A percentile compares a stretch with the other conserved stretches of the same genome.
phyloP scores from a whole-genome alignment of 768 basidiomycete species.

The Boletus subparvulus region DNA sequence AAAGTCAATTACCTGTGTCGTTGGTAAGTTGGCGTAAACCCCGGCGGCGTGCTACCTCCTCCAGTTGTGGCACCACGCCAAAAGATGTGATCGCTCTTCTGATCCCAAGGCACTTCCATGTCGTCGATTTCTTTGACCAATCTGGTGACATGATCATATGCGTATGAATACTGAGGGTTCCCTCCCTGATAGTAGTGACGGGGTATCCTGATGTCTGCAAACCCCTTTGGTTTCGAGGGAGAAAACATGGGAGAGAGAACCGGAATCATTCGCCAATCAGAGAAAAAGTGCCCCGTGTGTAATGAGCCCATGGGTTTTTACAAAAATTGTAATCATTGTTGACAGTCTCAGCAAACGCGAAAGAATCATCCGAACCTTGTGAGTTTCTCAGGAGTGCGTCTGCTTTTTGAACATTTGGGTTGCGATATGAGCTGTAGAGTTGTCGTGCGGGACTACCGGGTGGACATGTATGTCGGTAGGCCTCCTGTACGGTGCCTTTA shows the following conservation, averaged over 20 bases:
- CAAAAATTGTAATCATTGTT: constrained; percentile 81
- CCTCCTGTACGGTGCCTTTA: constrained; percentile 88
- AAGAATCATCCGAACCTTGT: constrained; percentile 47
- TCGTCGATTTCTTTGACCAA: constrained; percentile 73
- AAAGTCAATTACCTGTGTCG: constrained; percentile 63
- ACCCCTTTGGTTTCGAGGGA: constrained; percentile 84
- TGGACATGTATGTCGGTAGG: constrained; percentile 88
- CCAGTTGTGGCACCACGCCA: constrained; percentile 98
- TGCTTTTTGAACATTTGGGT: constrained; percentile 34
- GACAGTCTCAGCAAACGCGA: constrained; percentile 59
- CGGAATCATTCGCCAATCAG: constrained; percentile 89
- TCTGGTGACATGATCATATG: constrained; percentile 74
- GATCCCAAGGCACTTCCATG: constrained; percentile 87
- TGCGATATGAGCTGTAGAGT: constrained; percentile 75
- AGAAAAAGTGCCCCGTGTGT: constrained; percentile 93
- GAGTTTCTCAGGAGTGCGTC: constrained; percentile 29
- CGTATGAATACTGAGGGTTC: constrained; percentile 82
- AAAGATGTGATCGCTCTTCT: constrained; percentile 84
- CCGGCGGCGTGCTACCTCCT: constrained; percentile 83
- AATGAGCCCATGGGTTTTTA: constrained; percentile 74
- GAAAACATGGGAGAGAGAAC: constrained; percentile 93
- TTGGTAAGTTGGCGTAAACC: constrained; percentile 81
- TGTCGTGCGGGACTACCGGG: constrained; percentile 78
- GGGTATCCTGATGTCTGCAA: constrained; percentile 88
- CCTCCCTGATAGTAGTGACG: constrained; percentile 95